Conservation (phyloP, 257 asterid genomes). For the Solanum piurae region DNA sequence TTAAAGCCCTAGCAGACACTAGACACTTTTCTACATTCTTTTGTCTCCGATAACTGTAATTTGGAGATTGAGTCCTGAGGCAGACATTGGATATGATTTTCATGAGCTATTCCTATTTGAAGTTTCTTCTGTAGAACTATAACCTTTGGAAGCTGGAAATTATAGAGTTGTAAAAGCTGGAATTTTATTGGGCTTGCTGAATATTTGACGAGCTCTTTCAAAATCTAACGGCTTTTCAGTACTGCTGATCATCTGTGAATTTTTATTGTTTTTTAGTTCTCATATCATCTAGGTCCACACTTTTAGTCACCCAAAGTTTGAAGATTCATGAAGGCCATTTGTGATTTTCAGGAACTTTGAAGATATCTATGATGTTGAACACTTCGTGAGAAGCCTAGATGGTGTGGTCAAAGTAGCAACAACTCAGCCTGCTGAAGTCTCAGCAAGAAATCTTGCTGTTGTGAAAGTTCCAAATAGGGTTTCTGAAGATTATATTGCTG, state of each 20-base stretch:
- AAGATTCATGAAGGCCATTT: background rate
- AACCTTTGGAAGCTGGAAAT: background rate
- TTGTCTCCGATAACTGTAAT: background rate
- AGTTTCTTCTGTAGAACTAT: background rate
- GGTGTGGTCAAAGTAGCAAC: constrained; percentile 70
- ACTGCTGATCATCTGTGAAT: background rate
- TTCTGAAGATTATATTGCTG: constrained; percentile 59
- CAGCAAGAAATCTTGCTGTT: constrained; percentile 57
- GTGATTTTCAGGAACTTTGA: constrained; percentile 50
- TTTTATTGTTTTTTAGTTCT: background rate
- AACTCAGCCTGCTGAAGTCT: constrained; percentile 41
- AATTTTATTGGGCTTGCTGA: background rate
- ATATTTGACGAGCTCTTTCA: background rate
- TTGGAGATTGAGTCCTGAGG: background rate
- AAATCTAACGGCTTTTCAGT: background rate
- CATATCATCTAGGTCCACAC: background rate
- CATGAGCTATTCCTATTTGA: background rate
- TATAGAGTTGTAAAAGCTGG: background rate
- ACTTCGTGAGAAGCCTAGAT: constrained; percentile 51
- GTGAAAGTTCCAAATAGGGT: constrained; percentile 90
- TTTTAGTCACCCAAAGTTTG: background rate
- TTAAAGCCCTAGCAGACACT: background rate
- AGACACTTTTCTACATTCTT: background rate
- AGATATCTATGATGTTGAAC: constrained; percentile 58
- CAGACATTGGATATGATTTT: background rate